A percentile compares a stretch with the other conserved stretches of the same genome.
Conservation (phyloP, 225 moss, liverwort and hornwort species). For the Anthoceros angustus region DNA sequence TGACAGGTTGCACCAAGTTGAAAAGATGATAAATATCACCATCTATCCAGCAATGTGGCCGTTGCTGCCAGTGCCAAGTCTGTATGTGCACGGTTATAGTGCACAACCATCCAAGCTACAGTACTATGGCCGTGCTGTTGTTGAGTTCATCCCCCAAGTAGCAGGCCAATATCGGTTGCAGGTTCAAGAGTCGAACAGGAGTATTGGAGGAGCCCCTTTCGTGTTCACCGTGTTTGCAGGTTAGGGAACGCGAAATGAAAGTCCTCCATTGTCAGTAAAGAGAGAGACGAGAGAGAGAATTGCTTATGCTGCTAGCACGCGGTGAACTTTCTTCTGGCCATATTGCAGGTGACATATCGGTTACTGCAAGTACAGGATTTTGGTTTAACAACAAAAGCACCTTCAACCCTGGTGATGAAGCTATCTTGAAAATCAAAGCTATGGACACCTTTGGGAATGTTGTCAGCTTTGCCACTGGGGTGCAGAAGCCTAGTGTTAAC, state of each 20-base stretch:
- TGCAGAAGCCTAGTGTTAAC: neutral
- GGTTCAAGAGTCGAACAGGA: neutral
- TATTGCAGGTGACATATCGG: neutral
- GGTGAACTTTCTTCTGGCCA: no score
- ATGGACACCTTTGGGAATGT: neutral
- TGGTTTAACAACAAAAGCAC: neutral
- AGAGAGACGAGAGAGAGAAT: no score
- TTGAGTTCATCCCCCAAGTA: neutral
- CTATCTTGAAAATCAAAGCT: neutral
- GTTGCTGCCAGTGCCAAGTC: neutral
- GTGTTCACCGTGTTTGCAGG: neutral
- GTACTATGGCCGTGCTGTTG: neutral
- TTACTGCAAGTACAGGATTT: neutral
- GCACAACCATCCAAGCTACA: neutral
- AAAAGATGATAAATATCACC: neutral
- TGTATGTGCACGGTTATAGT: constrained; percentile 1
- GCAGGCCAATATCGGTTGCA: neutral
- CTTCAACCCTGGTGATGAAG: constrained; percentile 1
- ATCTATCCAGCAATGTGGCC: neutral
- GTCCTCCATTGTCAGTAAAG: neutral
- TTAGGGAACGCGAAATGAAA: neutral
- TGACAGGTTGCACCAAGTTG: neutral
- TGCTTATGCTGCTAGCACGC: no score
- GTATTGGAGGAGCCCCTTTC: neutral
- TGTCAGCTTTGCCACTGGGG: neutral